These are phyloP conservation scores for Dunaliella primolecta DNA, from an alignment of 139 green algal species.

Conservation along the genomic window DNA sequence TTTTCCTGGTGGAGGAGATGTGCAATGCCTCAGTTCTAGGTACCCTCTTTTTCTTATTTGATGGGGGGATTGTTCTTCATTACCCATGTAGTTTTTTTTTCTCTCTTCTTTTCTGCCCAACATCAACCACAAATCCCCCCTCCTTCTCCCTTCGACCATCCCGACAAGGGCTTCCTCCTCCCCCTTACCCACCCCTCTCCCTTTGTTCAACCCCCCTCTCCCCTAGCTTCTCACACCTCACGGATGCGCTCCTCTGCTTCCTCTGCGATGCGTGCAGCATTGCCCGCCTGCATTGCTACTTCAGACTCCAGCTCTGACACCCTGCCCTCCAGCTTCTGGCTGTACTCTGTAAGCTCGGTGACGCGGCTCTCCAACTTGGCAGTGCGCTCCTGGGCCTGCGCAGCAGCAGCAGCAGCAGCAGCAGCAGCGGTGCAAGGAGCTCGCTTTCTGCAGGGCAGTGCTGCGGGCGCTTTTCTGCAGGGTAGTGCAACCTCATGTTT, in stretches of 20 bases:
- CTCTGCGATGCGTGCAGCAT: neutral
- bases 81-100: too few species aligned
- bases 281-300: neutral
- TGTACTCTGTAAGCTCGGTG: constrained; percentile 2
- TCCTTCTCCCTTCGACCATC: too few species aligned
- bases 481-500: too few species aligned
- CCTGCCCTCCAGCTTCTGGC: constrained; percentile 13
- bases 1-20: too few species aligned
- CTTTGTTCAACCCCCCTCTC: neutral
- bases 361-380: constrained; percentile 19
- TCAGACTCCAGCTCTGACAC: constrained; percentile 22
- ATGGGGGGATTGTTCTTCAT: too few species aligned
- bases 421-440: too few species aligned
- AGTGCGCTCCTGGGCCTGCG: constrained; percentile 21
- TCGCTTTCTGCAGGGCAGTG: too few species aligned
- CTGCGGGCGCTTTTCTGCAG: too few species aligned
- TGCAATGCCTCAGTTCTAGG: too few species aligned
- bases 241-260: constrained; percentile 17
- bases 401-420: neutral
- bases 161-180: neutral
- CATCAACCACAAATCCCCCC: too few species aligned
- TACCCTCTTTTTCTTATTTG: too few species aligned
- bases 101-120: too few species aligned
- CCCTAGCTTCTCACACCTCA: neutral
- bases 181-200: neutral